Conservation (phyloP, 352 stramenopile genomes). For the Globisporangium recalcitrans region DNA sequence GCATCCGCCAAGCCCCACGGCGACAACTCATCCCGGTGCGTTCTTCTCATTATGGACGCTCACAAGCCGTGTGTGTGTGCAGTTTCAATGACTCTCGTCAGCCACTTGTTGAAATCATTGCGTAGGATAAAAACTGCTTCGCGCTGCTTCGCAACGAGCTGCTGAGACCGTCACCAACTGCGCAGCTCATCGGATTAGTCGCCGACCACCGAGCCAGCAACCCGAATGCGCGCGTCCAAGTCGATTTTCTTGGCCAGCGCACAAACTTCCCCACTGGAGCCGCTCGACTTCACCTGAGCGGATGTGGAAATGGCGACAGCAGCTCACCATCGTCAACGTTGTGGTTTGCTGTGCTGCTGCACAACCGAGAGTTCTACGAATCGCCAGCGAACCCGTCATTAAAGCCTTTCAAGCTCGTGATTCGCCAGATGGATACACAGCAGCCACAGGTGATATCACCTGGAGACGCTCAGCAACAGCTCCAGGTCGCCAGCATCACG, state of each 20-base stretch:
- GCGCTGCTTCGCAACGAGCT: slow-evolving; percentile 26
- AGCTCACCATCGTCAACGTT: slow-evolving; percentile 15
- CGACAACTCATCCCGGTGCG: slow-evolving; percentile 42
- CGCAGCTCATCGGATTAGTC: slow-evolving; percentile 42
- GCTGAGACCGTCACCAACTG: slow-evolving; percentile 6
- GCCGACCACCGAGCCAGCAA: slow-evolving; percentile 39
- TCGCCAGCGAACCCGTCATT: background rate
- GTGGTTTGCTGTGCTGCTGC: slow-evolving; percentile 44
- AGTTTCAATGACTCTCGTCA: background rate
- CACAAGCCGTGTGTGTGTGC: background rate
- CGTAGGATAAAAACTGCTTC: slow-evolving; percentile 57
- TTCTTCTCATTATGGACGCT: background rate
- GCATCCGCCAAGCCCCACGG: slow-evolving; percentile 25
- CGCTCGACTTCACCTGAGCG: slow-evolving; percentile 31
- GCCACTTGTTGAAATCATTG: background rate
- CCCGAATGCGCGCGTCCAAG: slow-evolving; percentile 14
- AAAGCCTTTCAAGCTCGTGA: slow-evolving; percentile 42
- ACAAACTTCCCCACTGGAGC: slow-evolving; percentile 39
- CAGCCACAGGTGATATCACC: background rate
- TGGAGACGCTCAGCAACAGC: slow-evolving; percentile 3
- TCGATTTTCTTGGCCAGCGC: slow-evolving; percentile 38
- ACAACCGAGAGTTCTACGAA: slow-evolving; percentile 29
- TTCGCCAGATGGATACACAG: slow-evolving; percentile 22
- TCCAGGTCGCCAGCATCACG: slow-evolving; percentile 18
- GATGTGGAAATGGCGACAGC: background rate